Percentiles rank a stretch among this genome's conserved stretches.
Evolutionary conservation across 345 rosid species (phyloP).

Genomic region (Sapria himalayana): DNA sequence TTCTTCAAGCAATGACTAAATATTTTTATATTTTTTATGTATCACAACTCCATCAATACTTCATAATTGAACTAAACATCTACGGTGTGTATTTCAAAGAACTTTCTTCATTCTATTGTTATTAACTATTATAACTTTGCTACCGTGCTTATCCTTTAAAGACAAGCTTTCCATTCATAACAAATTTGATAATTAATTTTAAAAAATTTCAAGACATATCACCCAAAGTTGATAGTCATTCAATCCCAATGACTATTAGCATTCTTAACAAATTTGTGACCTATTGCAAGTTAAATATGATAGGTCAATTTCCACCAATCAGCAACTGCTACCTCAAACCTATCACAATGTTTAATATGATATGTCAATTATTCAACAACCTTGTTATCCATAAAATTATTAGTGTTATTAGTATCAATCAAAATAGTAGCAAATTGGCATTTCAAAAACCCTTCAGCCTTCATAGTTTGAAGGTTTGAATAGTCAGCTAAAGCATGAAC

Average conservation of each 20-base stretch:
- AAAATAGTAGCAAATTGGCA: not conserved
- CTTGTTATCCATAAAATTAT: not conserved
- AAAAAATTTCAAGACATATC: not conserved
- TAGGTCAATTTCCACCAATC: not conserved
- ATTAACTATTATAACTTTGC: not conserved
- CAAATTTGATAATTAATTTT: not conserved
- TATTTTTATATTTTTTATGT: not conserved
- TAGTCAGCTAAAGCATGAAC: not conserved
- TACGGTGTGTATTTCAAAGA: not conserved
- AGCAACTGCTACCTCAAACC: not conserved
- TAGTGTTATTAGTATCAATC: not conserved
- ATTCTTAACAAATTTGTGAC: not conserved
- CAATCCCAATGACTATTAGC: not conserved
- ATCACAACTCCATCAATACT: not conserved
- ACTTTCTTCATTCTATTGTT: not conserved
- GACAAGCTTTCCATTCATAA: not conserved
- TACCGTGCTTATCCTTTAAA: not conserved
- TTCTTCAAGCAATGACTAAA: not conserved
- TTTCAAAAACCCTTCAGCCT: not conserved
- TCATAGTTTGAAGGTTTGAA: not conserved
- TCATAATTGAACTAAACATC: not conserved
- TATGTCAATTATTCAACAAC: not conserved
- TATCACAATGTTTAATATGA: not conserved
- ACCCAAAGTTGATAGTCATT: not conserved
- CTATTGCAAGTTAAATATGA: not conserved